A percentile compares a stretch with the other conserved stretches of the same genome.
Conservation (phyloP, 345 rosid genomes). For the Citrus australasica region DNA sequence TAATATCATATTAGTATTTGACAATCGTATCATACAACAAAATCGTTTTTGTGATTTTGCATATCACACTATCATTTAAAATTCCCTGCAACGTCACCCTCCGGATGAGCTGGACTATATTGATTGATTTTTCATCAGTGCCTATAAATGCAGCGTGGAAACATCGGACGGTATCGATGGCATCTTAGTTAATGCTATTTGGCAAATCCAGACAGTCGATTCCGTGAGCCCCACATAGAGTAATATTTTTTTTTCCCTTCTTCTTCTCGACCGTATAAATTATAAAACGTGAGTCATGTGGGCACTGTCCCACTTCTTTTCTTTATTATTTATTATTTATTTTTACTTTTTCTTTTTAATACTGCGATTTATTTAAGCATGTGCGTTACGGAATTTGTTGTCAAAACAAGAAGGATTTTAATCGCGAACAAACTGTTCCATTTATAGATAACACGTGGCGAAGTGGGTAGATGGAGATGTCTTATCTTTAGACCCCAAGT, state of each 20-base stretch:
- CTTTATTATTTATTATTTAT: background rate
- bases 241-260: background rate
- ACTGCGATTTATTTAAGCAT: too few species aligned
- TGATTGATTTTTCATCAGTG: background rate
- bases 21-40: background rate
- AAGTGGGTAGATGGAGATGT: background rate
- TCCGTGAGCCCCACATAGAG: background rate
- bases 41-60: background rate
- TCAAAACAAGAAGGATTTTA: too few species aligned
- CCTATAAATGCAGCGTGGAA: conserved; percentile 15
- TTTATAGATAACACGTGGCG: background rate
- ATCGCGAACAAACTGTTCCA: too few species aligned
- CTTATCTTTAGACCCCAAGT: background rate
- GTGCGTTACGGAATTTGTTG: too few species aligned
- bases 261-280: background rate
- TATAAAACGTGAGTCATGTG: conserved; percentile 30
- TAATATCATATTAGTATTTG: background rate
- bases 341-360: too few species aligned
- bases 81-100: background rate
- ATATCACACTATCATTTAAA: background rate
- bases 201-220: background rate
- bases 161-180: conserved; percentile 38
- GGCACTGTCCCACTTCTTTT: background rate
- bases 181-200: conserved; percentile 17
- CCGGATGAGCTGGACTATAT: background rate